phyloP scores from a whole-genome alignment of 2,329 filamentous ascomycete species.

The Juglanconis sp. region DNA sequence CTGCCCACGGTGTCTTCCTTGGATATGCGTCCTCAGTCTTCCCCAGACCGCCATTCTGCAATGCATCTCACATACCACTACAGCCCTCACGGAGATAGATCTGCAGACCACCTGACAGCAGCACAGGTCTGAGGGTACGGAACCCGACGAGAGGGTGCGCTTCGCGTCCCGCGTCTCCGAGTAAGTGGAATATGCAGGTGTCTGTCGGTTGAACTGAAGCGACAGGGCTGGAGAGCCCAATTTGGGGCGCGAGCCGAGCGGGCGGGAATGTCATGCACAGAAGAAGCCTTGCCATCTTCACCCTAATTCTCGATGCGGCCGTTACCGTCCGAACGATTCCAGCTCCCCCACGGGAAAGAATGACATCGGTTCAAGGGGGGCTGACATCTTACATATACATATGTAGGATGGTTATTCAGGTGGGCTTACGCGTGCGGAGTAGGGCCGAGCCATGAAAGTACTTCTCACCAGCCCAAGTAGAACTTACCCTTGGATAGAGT shows the following conservation, averaged over 20 bases:
- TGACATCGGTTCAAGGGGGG: background rate
- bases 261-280: background rate
- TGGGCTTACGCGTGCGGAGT: background rate
- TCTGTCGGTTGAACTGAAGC: background rate
- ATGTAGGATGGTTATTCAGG: background rate
- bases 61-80: background rate
- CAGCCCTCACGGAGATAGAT: background rate
- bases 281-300: background rate
- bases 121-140: background rate
- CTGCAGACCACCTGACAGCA: background rate
- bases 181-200: background rate
- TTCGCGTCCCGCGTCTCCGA: background rate
- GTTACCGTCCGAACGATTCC: background rate
- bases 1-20: background rate
- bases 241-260: background rate
- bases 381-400: background rate
- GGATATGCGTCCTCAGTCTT: background rate
- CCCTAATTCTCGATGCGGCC: background rate
- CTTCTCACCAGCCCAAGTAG: no score
- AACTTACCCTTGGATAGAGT: no score
- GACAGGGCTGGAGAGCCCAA: no score
- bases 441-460: no score
- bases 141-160: background rate
- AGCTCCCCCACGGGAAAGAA: background rate
- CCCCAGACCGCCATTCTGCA: background rate